Evolutionary conservation across 2,329 filamentous ascomycete species (phyloP).

Genomic region (Pochonia chlamydosporia): DNA sequence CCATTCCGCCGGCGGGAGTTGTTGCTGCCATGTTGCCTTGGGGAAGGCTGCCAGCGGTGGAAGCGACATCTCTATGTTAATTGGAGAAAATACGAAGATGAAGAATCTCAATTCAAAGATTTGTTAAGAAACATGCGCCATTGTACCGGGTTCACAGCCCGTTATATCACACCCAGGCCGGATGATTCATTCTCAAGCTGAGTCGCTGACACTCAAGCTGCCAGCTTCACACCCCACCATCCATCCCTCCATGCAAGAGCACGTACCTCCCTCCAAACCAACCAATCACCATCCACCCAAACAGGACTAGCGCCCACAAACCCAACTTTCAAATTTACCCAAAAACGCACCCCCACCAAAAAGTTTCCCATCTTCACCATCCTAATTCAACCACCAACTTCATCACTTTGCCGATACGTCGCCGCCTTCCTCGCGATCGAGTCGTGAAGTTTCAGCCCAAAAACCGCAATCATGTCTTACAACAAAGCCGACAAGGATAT

Average conservation of each 20-base stretch:
- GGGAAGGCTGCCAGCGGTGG: conserved; percentile 78
- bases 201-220: too few species aligned
- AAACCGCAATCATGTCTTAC: conserved; percentile 69
- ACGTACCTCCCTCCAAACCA: too few species aligned
- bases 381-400: conserved; percentile 32
- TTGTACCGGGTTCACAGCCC: too few species aligned
- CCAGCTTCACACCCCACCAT: too few species aligned
- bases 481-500: conserved; percentile 93
- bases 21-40: conserved; percentile 57
- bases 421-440: conserved; percentile 53
- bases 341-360: conserved; percentile 14
- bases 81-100: too few species aligned
- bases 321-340: conserved; percentile 15
- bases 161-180: too few species aligned
- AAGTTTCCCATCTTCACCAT: conserved; percentile 3
- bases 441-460: conserved; percentile 59
- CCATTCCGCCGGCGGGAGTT: conserved; percentile 69
- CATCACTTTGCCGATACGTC: conserved; percentile 76
- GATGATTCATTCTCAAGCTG: too few species aligned
- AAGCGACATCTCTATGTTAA: background rate
- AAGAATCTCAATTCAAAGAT: too few species aligned
- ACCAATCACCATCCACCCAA: background rate
- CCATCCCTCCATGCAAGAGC: too few species aligned
- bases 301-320: conserved; percentile 15
- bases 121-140: too few species aligned